Evolutionary conservation across 2,329 filamentous ascomycete species (phyloP), one percentile per base, ranked within the genome.

Genomic region (Pyrenophora tritici-repentis): DNA sequence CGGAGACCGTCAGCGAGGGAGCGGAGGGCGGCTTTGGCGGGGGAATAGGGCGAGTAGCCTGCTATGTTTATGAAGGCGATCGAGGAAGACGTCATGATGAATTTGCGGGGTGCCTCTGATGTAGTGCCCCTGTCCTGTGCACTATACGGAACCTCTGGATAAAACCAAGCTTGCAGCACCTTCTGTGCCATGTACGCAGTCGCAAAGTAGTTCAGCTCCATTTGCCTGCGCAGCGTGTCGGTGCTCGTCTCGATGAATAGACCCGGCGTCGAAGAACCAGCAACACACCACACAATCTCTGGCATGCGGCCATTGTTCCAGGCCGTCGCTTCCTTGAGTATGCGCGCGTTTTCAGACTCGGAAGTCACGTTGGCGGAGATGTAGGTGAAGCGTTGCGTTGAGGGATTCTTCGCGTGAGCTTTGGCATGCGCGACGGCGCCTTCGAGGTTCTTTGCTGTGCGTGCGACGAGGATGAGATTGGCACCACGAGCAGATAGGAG

Each of bases 191-290:
- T 89, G 72, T 96, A 94, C 34, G 88, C 87, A 24, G 86, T 86
- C 41, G 90, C 89, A 82, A 87, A 96, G 78, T 90, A 97, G 76
- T 97, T 93, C 62, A 93, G 83, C 68, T 96, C 90, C 90, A 96
- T 96, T 72, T 96, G 90, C 58, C 81, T 78, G 35, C 87, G 83
- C 59, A 91, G 78, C 9, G 82, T 83, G 6, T 85, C 77, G 44
- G 90, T 78, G 7, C 88, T 81, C 33, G 85, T 85, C 55, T 96
- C 89, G 59, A 89, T 73, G 77, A 93, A 96, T 55, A 96, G 86
- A 31, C 84, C 81, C 0, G 92, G 92, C 13, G 79, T 81, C 5
- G 89, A 83, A 58, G 83, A 80, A 53, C 93, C 93, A 3, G 93
- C 93, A 42, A 91, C 83, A 70, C 90, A 92, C 91, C 94, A 97